Evolutionary conservation across 805 yeast genomes (phyloP).

Genomic region (Pichia cabralensis): DNA sequence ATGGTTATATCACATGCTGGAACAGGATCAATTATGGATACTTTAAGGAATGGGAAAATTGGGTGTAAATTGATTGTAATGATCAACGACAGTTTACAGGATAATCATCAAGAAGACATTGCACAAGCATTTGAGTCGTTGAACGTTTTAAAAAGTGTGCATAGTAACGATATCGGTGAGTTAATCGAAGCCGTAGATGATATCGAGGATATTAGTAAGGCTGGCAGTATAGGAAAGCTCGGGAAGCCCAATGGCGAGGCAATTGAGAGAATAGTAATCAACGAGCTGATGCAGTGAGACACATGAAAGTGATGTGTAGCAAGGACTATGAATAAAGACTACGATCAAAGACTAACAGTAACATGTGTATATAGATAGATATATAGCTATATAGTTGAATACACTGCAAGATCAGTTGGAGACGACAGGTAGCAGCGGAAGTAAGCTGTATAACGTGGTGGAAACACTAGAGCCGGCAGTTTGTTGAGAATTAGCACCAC

Average conservation of each 20-base stretch:
- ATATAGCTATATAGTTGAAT: too few species aligned
- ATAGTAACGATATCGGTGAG: neutral
- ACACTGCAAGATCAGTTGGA: too few species aligned
- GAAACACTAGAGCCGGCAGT: too few species aligned
- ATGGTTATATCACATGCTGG: conserved; percentile 82
- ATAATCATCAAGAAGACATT: conserved; percentile 76
- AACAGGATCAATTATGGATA: conserved; percentile 85
- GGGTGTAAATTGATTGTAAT: conserved; percentile 56
- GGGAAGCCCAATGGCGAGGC: neutral
- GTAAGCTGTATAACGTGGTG: too few species aligned
- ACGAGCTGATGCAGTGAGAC: too few species aligned
- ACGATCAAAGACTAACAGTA: too few species aligned
- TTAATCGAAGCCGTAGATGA: neutral
- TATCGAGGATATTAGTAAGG: neutral
- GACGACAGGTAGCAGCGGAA: too few species aligned
- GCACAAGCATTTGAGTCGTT: conserved; percentile 42
- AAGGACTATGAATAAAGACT: too few species aligned
- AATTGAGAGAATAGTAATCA: too few species aligned
- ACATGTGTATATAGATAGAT: too few species aligned
- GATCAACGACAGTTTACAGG: conserved; percentile 64
- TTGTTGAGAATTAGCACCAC: too few species aligned
- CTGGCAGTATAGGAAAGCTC: neutral
- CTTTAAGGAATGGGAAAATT: conserved; percentile 32
- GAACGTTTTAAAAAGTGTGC: conserved; percentile 19
- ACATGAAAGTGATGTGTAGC: too few species aligned